These are phyloP conservation scores for Candida fluviatilis DNA, from an alignment of 805 yeast genomes.

Conservation along the genomic window DNA sequence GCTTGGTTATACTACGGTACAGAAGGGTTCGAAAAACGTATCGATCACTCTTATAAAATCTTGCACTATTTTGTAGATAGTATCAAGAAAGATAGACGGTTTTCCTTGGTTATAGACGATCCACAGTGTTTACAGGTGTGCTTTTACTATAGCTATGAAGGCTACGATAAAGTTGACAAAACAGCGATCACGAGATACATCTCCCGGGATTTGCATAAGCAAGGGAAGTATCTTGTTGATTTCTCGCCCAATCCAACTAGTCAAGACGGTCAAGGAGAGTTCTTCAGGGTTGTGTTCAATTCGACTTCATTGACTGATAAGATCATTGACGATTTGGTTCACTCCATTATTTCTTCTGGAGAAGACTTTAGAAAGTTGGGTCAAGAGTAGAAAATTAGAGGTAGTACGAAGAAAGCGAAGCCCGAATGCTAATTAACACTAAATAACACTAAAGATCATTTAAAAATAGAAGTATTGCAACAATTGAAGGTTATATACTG, in stretches of 20 bases:
- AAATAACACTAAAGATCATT: no score
- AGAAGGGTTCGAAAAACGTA: constrained; percentile 57
- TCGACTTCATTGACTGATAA: constrained; percentile 50
- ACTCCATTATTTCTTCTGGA: constrained; percentile 25
- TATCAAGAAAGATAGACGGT: constrained; percentile 37
- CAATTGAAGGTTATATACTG: not conserved
- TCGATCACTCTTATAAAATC: constrained; percentile 69
- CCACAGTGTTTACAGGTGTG: constrained; percentile 85
- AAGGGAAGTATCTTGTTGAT: constrained; percentile 71
- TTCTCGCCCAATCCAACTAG: constrained; percentile 64
- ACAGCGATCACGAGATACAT: constrained; percentile 59
- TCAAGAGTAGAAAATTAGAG: no score
- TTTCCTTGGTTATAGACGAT: constrained; percentile 49
- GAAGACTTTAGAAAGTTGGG: not conserved
- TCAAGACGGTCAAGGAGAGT: constrained; percentile 58
- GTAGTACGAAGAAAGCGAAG: not conserved
- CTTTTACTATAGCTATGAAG: constrained; percentile 59
- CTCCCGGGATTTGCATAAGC: constrained; percentile 53
- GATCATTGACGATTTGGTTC: constrained; percentile 34
- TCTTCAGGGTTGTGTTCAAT: constrained; percentile 80
- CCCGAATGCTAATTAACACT: no score
- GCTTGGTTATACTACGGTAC: constrained; percentile 81
- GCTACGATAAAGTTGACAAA: constrained; percentile 30
- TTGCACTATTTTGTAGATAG: constrained; percentile 56
- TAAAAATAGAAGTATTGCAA: no score